Conservation (phyloP, 2,329 filamentous ascomycete species). For the Colletotrichum sp. region DNA sequence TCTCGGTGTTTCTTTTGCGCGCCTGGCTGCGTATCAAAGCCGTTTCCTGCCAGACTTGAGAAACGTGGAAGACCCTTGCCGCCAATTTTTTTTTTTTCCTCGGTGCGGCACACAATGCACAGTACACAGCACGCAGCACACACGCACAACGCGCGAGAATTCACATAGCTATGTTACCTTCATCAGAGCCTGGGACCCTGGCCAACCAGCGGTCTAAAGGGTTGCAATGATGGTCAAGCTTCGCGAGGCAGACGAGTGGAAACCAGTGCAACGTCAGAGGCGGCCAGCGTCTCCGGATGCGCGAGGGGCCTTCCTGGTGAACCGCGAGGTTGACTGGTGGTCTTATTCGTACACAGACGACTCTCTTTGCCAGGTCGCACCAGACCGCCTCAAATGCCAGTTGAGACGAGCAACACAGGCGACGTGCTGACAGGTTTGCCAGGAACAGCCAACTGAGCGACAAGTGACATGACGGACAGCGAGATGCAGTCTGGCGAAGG, state of each 20-base stretch:
- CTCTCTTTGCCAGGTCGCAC: not conserved
- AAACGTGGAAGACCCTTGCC: slow-evolving; percentile 3
- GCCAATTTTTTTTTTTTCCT: not conserved
- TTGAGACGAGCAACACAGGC: not conserved
- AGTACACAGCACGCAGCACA: not conserved
- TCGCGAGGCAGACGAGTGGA: slow-evolving; percentile 1
- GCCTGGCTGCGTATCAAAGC: slow-evolving; percentile 3
- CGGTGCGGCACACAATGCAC: not conserved
- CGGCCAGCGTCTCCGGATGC: slow-evolving; percentile 19
- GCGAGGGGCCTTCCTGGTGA: slow-evolving; percentile 18
- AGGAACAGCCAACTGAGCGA: not conserved
- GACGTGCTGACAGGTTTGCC: not conserved
- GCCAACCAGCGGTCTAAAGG: slow-evolving; percentile 15
- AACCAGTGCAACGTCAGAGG: slow-evolving; percentile 18
- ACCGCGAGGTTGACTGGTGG: slow-evolving; percentile 6
- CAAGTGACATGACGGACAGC: not conserved
- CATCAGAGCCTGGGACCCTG: not conserved
- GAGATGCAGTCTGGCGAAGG: not conserved
- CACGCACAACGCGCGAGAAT: not conserved
- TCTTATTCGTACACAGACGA: slow-evolving; percentile 2
- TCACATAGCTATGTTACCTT: not conserved
- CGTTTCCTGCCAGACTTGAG: slow-evolving; percentile 12
- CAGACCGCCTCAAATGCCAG: not conserved
- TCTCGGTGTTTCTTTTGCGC: not conserved
- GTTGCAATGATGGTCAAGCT: slow-evolving; percentile 9